Evolutionary conservation across 768 basidiomycete genomes (phyloP).

Genomic region (Paxillus ammoniavirescens): DNA sequence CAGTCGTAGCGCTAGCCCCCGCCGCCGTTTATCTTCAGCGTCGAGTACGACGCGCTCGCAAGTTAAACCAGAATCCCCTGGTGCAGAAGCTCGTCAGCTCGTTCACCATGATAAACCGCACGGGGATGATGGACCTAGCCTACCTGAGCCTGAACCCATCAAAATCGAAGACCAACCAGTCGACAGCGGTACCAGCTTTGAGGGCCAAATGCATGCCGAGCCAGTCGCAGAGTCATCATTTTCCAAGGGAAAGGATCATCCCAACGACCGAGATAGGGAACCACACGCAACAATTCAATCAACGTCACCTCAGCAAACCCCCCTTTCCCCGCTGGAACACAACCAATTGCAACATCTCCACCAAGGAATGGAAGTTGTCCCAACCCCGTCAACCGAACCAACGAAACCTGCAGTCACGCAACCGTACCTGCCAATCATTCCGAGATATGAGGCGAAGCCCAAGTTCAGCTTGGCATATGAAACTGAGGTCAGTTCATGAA

Average conservation of each 20-base stretch:
- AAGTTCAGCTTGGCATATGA: constrained; percentile 29
- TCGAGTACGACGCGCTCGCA: constrained; percentile 12
- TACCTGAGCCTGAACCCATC: neutral
- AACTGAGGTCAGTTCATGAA: constrained; percentile 21
- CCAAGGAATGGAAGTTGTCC: neutral
- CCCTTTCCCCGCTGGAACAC: constrained; percentile 11
- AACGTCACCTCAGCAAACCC: constrained; percentile 26
- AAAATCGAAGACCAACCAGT: constrained; percentile 1
- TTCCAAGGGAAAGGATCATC: constrained; percentile 14
- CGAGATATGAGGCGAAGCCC: constrained; percentile 25
- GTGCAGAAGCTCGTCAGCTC: neutral
- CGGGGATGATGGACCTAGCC: neutral
- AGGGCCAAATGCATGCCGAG: constrained; percentile 8
- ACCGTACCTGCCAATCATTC: constrained; percentile 33
- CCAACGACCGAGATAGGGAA: constrained; percentile 16
- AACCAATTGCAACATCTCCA: neutral
- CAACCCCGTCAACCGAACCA: constrained; percentile 12
- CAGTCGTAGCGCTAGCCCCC: constrained; percentile 14
- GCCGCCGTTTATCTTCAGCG: neutral
- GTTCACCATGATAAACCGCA: neutral
- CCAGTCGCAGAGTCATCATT: constrained; percentile 1
- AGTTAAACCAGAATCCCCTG: constrained; percentile 3
- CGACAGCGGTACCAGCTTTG: neutral
- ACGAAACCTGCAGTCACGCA: constrained; percentile 16
- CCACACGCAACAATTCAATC: constrained; percentile 19